Evolutionary conservation across 805 yeast genomes (phyloP).

Genomic region (Starmerella floricola): DNA sequence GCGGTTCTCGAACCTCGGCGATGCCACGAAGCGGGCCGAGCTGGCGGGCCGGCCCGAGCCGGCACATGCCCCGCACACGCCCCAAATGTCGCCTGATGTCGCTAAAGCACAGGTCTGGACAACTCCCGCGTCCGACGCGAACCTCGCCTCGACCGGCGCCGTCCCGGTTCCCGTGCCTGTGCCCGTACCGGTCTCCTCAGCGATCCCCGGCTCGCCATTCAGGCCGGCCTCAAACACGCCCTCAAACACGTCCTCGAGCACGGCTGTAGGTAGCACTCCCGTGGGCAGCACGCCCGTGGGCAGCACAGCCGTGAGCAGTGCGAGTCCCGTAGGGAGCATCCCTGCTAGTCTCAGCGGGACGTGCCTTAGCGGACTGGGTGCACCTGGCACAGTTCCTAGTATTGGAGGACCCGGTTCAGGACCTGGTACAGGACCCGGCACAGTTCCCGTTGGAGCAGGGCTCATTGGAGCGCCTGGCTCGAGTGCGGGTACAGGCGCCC

Average conservation of each 20-base stretch:
- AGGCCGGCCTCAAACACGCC: not conserved
- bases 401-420: too few relatives aligned
- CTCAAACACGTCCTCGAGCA: too few relatives aligned
- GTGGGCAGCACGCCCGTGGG: too few relatives aligned
- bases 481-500: not conserved
- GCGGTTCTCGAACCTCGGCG: slow-evolving; percentile 22
- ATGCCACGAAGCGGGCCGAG: slow-evolving; percentile 22
- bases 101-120: not conserved
- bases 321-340: too few relatives aligned
- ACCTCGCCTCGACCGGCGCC: not conserved
- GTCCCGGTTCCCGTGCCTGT: slow-evolving; percentile 7
- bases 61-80: slow-evolving; percentile 1
- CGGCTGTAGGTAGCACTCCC: too few relatives aligned
- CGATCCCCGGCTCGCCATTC: not conserved
- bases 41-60: not conserved
- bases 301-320: too few relatives aligned
- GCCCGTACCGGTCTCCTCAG: slow-evolving; percentile 1
- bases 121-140: not conserved
- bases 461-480: too few relatives aligned
- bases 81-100: slow-evolving; percentile 2
- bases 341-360: too few relatives aligned
- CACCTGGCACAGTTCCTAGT: too few relatives aligned
- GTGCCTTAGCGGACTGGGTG: too few relatives aligned
- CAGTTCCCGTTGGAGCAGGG: too few relatives aligned
- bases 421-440: too few relatives aligned